phyloP scores from a whole-genome alignment of 306 rosid species.

The Rubus idaeus region DNA sequence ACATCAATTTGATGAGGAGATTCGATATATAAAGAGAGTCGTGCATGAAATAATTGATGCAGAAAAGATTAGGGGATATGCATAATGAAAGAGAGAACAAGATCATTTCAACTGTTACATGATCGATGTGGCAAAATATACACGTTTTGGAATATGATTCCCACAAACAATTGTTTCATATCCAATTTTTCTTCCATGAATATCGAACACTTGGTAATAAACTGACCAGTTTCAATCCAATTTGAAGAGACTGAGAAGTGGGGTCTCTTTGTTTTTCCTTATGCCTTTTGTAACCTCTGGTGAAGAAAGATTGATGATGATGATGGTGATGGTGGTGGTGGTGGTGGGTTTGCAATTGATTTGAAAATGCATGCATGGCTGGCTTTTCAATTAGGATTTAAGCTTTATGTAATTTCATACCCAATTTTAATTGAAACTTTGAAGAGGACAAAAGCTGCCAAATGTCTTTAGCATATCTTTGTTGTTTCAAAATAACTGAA shows the following conservation, averaged over 20 bases:
- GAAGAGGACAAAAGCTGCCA: conserved; percentile 51
- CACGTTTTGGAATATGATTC: conserved; percentile 34
- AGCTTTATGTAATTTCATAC: conserved; percentile 37
- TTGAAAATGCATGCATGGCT: conserved; percentile 31
- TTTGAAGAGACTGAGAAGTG: conserved; percentile 26
- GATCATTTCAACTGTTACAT: background rate
- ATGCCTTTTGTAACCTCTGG: conserved; percentile 28
- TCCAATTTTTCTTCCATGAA: conserved; percentile 6
- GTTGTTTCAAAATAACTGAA: conserved; percentile 49
- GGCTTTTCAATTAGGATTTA: conserved; percentile 14
- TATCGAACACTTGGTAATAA: background rate
- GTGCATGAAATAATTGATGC: conserved; percentile 14
- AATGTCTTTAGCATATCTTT: conserved; percentile 47
- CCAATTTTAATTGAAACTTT: conserved; percentile 31
- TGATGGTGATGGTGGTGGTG: conserved; percentile 4
- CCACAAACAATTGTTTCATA: conserved; percentile 11
- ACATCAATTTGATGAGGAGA: conserved; percentile 19
- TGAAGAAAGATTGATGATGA: conserved; percentile 25
- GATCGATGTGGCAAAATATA: conserved; percentile 6
- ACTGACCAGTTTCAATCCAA: conserved; percentile 10
- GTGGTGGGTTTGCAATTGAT: conserved; percentile 23
- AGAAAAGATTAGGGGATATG: conserved; percentile 17
- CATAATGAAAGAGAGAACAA: conserved; percentile 19
- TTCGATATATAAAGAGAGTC: conserved; percentile 16
- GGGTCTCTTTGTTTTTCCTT: conserved; percentile 37